These are phyloP conservation scores for Botrytis porri DNA, from an alignment of 2,329 filamentous ascomycete genomes.

Conservation along the genomic window DNA sequence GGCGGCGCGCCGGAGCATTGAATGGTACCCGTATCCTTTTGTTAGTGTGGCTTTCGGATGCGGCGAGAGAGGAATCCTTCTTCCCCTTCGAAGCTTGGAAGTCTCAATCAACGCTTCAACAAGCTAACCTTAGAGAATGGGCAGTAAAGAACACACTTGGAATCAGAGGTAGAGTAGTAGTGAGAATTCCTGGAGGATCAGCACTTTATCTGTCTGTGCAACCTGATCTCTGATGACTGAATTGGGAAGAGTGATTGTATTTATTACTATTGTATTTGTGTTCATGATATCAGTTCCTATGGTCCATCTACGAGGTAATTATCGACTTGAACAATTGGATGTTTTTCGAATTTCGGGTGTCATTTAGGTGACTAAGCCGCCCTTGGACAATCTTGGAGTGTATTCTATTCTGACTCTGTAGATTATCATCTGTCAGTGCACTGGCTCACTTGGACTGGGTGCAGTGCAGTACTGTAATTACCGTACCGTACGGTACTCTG, in stretches of 20 bases:
- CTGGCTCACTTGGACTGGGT: too few species aligned
- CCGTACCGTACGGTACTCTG: too few species aligned
- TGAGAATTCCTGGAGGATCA: background rate
- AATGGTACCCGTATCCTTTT: slow-evolving; percentile 14
- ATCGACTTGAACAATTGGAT: background rate
- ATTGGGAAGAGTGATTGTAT: background rate
- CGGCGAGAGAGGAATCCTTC: slow-evolving; percentile 12
- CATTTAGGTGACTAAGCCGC: background rate
- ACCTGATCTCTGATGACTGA: background rate
- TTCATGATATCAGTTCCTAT: background rate
- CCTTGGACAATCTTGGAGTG: background rate
- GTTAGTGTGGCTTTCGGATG: slow-evolving; percentile 18
- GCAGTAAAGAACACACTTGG: background rate
- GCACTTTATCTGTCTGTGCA: background rate
- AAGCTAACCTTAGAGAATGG: background rate
- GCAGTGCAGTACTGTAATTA: too few species aligned
- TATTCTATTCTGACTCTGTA: background rate
- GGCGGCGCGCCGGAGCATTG: slow-evolving; percentile 9
- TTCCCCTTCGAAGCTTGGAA: background rate
- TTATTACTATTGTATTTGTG: background rate
- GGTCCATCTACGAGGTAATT: background rate
- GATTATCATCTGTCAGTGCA: background rate
- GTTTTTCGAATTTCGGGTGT: background rate
- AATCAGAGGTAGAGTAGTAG: background rate
- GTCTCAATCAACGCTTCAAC: background rate